phyloP scores from a whole-genome alignment of 2,329 filamentous ascomycete species.

The Fonsecaea pedrosoi region DNA sequence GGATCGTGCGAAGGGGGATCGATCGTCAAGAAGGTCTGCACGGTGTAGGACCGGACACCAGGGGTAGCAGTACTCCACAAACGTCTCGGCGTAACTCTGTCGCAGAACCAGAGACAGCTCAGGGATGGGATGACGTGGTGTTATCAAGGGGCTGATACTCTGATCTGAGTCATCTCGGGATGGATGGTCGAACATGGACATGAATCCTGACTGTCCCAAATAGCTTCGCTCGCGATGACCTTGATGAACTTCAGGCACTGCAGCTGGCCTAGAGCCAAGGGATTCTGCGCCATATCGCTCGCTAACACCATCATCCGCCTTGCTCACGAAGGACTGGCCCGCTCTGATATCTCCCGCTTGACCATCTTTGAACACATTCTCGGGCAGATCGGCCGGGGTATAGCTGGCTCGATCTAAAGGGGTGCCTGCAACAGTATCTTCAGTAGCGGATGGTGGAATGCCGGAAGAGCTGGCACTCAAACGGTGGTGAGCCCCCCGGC shows the following conservation, averaged over 20 bases:
- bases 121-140: not conserved
- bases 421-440: not conserved
- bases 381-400: not conserved
- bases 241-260: not conserved
- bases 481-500: not conserved
- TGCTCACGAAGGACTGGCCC: not conserved
- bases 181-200: slow-evolving; percentile 12
- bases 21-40: slow-evolving; percentile 43
- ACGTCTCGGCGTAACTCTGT: slow-evolving; percentile 12
- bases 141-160: not conserved
- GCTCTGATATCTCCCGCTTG: not conserved
- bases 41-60: slow-evolving; percentile 42
- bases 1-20: slow-evolving; percentile 33
- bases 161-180: slow-evolving; percentile 3
- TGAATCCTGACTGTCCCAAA: slow-evolving; percentile 13
- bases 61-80: slow-evolving; percentile 11
- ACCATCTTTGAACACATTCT: not conserved
- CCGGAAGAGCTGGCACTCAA: not conserved
- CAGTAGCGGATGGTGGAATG: not conserved
- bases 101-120: slow-evolving; percentile 1
- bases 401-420: not conserved
- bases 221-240: not conserved
- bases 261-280: not conserved
- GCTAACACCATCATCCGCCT: not conserved
- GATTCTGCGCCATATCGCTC: not conserved